These are phyloP conservation scores for Protomyces macrosporus DNA, from an alignment of 1,139 yeast species.

Conservation along the genomic window DNA sequence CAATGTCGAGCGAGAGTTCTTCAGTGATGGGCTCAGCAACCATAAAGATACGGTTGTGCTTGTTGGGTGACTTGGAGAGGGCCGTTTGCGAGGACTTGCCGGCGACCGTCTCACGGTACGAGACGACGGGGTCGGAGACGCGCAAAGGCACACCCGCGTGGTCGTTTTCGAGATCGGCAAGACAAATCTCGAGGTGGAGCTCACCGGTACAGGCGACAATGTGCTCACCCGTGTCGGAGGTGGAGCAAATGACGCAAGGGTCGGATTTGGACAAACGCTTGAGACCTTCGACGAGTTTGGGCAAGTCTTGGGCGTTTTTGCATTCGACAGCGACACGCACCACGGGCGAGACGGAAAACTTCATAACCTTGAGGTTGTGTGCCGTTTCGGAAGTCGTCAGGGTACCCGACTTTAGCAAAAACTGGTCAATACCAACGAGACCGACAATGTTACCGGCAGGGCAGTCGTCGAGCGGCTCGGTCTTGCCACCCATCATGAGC, in stretches of 20 bases:
- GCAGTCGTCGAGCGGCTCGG: slow-evolving; percentile 98
- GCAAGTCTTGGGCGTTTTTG: slow-evolving; percentile 98
- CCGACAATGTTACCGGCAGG: slow-evolving; percentile 99
- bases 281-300: slow-evolving; percentile 99
- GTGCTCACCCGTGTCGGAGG: slow-evolving; percentile 97
- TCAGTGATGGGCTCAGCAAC: slow-evolving; percentile 95
- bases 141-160: slow-evolving; percentile 99
- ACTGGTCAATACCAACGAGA: slow-evolving; percentile 99
- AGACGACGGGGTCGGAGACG: slow-evolving; percentile 95
- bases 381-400: slow-evolving; percentile 93
- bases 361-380: slow-evolving; percentile 99
- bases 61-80: slow-evolving; percentile 98
- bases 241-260: slow-evolving; percentile 90
- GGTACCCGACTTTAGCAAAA: slow-evolving; percentile 99
- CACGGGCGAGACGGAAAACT: slow-evolving; percentile 99
- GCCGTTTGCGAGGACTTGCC: slow-evolving; percentile 92
- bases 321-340: slow-evolving; percentile 99
- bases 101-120: slow-evolving; percentile 98
- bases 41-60: slow-evolving; percentile 99
- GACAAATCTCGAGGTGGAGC: slow-evolving; percentile 97
- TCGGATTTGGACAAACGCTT: slow-evolving; percentile 99
- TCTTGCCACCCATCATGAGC: slow-evolving; percentile 98
- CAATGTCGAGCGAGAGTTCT: slow-evolving; percentile 89
- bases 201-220: slow-evolving; percentile 99
- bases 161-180: slow-evolving; percentile 92